Evolutionary conservation across 495 filamentous ascomycete species (phyloP).

Genomic region (Aspergillus heteromorphus): DNA sequence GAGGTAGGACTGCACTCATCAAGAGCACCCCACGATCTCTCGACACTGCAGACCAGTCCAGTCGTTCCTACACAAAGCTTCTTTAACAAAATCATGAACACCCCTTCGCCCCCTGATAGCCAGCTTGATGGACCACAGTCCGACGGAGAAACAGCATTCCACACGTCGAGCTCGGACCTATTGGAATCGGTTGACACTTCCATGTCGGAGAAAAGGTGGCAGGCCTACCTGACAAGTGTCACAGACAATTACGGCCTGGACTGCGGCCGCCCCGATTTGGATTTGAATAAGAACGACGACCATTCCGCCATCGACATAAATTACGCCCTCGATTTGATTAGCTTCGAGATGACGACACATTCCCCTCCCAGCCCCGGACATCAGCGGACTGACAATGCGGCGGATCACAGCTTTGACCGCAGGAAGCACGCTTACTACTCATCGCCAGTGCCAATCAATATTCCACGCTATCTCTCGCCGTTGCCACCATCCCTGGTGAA

Average conservation of each 20-base stretch:
- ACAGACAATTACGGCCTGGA: slow-evolving; percentile 60
- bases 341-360: slow-evolving; percentile 4
- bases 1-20: slow-evolving; percentile 5
- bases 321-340: slow-evolving; percentile 30
- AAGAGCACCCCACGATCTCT: not conserved
- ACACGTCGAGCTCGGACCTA: not conserved
- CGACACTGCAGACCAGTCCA: not conserved
- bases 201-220: slow-evolving; percentile 33
- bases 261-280: slow-evolving; percentile 60
- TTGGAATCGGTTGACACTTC: slow-evolving; percentile 8
- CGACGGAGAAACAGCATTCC: too few relatives aligned
- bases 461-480: slow-evolving; percentile 61
- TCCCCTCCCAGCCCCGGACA: slow-evolving; percentile 15
- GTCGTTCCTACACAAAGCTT: slow-evolving; percentile 6
- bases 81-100: slow-evolving; percentile 10
- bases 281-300: slow-evolving; percentile 66
- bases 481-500: slow-evolving; percentile 60
- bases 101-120: slow-evolving; percentile 1
- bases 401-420: not conserved
- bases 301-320: slow-evolving; percentile 47
- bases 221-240: slow-evolving; percentile 36
- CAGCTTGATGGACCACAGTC: not conserved
- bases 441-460: slow-evolving; percentile 60
- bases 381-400: slow-evolving; percentile 2
- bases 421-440: slow-evolving; percentile 53